A percentile compares a stretch with the other conserved stretches of the same genome.
Evolutionary conservation across 1,284 basidiomycete genomes (phyloP).

Genomic region (Ceratobasidium sp.): DNA sequence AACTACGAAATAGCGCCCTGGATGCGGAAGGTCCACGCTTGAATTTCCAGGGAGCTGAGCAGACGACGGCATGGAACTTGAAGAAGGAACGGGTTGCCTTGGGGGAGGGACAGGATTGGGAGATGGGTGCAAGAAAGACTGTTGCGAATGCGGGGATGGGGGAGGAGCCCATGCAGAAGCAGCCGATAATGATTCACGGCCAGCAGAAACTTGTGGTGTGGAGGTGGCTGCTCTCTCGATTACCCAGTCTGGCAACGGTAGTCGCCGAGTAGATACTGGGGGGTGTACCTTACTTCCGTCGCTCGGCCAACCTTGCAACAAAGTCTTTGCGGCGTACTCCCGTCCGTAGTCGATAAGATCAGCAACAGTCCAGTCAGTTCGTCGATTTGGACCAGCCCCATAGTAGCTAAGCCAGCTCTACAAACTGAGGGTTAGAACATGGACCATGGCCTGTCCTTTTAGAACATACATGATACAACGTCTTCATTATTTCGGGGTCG

Average conservation of each 20-base stretch:
- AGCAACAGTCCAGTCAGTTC: not conserved
- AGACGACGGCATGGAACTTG: too few relatives aligned
- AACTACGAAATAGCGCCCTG: not conserved
- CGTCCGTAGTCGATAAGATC: not conserved
- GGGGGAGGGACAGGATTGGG: not conserved
- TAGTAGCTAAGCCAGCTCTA: constrained; percentile 19
- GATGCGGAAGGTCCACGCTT: too few relatives aligned
- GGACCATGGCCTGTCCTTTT: too few relatives aligned
- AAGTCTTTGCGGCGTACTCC: not conserved
- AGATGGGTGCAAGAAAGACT: not conserved
- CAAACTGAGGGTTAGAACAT: not conserved
- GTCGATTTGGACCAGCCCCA: not conserved
- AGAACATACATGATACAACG: not conserved
- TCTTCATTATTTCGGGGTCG: not conserved
- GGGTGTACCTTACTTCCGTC: constrained; percentile 6
- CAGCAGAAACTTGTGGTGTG: too few relatives aligned
- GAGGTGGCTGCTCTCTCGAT: not conserved
- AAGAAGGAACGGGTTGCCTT: too few relatives aligned
- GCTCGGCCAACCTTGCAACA: not conserved
- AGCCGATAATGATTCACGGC: too few relatives aligned
- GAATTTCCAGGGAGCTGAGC: not conserved
- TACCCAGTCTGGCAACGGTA: constrained; percentile 1
- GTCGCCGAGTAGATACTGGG: not conserved
- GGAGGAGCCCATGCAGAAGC: too few relatives aligned
- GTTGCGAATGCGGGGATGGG: not conserved